Base-by-base conservation (phyloP, 1,284 basidiomycete genomes). In the Cystobasidium pallidum region DNA sequence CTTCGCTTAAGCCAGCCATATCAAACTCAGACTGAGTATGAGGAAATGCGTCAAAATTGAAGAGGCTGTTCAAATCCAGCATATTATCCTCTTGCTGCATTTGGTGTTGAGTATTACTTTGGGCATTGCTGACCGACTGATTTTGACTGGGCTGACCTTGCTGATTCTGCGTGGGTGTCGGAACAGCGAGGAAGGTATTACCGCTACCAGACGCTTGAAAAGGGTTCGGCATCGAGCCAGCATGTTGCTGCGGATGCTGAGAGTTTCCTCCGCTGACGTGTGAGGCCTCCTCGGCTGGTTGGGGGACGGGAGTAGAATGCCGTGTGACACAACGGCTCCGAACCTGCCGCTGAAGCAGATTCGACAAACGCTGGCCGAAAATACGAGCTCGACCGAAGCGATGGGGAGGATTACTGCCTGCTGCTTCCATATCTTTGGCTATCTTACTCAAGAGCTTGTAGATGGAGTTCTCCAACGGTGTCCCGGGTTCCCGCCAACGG, bases 401-500 rank as follows among this genome's bases (percentile, higher is more conserved):
- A 41, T 66, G 64, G 7, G 49, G 28, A 24, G 64, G 64, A 19
- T 51, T 55, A n/a, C 52, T 66, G 15, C 64, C 64, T 4, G 49
- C 47, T 2, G 47, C 24, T 34, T 66, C 47, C 64, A 66, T 51
- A 26, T 43, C 49, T 36, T 51, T 55, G 30, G 64, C 64, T 19
- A 66, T 66, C 64, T 55, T 45, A n/a, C 26, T 52, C 13, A 66
- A 24, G 3, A 66, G 64, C 24, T 51, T 54, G 47, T 66, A 55
- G 15, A 66, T 66, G 19, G 64, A 66, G 17, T 54, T 51, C 11
- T 66, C 64, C 2, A 66, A 21, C 8, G 64, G 64, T 34, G 64
- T 66, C 2, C 64, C 64, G 11, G 45, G 52, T 15, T 66, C 64
- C 17, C 64, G 64, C 47, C 64, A 55, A 2, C 64, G 34, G 13